These are phyloP conservation scores for Fusarium tuaranense DNA, from an alignment of 2,329 filamentous ascomycete genomes.

Conservation along the genomic window DNA sequence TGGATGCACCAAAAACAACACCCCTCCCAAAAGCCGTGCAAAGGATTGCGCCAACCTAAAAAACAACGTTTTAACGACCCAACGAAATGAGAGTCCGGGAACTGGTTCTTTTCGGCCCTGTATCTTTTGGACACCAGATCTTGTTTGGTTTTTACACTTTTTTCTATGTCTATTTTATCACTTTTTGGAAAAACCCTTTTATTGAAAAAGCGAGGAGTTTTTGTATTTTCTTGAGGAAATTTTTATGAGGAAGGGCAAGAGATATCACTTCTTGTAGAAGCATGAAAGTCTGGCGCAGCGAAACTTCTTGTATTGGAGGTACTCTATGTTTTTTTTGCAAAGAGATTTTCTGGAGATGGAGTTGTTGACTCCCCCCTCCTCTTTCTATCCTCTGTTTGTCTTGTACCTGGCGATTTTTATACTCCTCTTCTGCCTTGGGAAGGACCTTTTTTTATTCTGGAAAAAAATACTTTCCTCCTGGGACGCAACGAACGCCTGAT, in stretches of 20 bases:
- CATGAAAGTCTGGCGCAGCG: slow-evolving; percentile 45
- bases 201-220: slow-evolving; percentile 46
- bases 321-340: slow-evolving; percentile 24
- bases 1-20: slow-evolving; percentile 16
- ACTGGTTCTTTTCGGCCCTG: slow-evolving; percentile 37
- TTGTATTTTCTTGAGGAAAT: slow-evolving; percentile 38
- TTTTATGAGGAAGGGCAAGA: slow-evolving; percentile 42
- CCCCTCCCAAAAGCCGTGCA: slow-evolving; percentile 32
- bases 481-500: slow-evolving; percentile 20
- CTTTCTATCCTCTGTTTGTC: not conserved
- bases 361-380: slow-evolving; percentile 23
- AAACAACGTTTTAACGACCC: slow-evolving; percentile 38
- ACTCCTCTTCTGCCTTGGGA: slow-evolving; percentile 11
- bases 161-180: slow-evolving; percentile 29
- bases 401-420: slow-evolving; percentile 10
- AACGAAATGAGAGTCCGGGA: slow-evolving; percentile 42
- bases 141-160: slow-evolving; percentile 14
- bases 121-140: slow-evolving; percentile 30
- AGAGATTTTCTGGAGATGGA: slow-evolving; percentile 36
- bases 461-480: slow-evolving; percentile 10
- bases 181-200: slow-evolving; percentile 20
- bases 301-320: slow-evolving; percentile 28
- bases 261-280: slow-evolving; percentile 43
- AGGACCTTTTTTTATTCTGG: slow-evolving; percentile 3
- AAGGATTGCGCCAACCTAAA: slow-evolving; percentile 36